phyloP scores from a whole-genome alignment of 2,329 filamentous ascomycete genomes.

The Fusarium redolens region DNA sequence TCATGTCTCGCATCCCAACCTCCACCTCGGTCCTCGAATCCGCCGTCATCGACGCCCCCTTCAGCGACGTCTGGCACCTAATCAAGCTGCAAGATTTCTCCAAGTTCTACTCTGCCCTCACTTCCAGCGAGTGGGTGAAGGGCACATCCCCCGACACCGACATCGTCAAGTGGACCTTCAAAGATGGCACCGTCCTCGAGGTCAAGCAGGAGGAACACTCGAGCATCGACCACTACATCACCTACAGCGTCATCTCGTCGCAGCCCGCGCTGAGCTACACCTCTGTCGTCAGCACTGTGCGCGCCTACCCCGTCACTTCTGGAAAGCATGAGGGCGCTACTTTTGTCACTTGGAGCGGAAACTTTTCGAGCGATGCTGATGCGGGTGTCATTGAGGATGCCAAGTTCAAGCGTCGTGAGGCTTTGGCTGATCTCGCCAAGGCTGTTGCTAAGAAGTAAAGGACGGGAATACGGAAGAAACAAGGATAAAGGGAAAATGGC shows the following conservation, averaged over 20 bases:
- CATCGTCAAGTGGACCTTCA: conserved; percentile 76
- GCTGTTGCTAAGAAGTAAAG: conserved; percentile 51
- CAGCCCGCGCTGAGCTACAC: conserved; percentile 74
- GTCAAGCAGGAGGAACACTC: conserved; percentile 83
- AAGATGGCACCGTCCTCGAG: conserved; percentile 74
- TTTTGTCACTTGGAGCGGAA: conserved; percentile 75
- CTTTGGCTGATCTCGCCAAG: conserved; percentile 72
- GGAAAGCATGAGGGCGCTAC: conserved; percentile 73
- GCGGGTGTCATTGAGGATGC: conserved; percentile 79
- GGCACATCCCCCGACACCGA: conserved; percentile 72
- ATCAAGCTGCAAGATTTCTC: conserved; percentile 78
- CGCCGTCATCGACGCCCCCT: conserved; percentile 74
- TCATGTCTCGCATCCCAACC: conserved; percentile 65
- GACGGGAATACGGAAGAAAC: too few species aligned
- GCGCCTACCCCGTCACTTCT: conserved; percentile 73
- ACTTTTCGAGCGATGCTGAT: conserved; percentile 78
- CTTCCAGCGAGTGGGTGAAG: conserved; percentile 71
- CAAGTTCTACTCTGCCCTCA: conserved; percentile 74
- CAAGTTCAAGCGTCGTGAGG: conserved; percentile 81
- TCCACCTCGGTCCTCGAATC: conserved; percentile 74
- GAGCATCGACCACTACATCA: conserved; percentile 80
- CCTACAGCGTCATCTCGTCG: conserved; percentile 76
- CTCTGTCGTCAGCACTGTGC: conserved; percentile 74
- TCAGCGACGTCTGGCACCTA: conserved; percentile 76
- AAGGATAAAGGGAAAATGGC: not conserved